These are phyloP conservation scores for Clitopilus hobsonii DNA, from an alignment of 768 basidiomycete species.

Conservation along the genomic window DNA sequence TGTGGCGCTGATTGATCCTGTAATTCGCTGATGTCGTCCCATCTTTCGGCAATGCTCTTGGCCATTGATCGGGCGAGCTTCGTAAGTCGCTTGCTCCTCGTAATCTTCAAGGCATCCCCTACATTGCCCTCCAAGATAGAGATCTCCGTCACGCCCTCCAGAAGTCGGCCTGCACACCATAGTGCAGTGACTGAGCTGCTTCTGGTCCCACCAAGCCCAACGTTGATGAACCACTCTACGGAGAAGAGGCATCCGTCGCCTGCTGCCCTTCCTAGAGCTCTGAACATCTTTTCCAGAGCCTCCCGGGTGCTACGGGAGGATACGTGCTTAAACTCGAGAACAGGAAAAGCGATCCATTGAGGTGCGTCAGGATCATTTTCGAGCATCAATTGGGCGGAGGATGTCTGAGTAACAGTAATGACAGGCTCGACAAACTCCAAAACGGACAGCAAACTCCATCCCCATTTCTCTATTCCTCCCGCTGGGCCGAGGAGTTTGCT, in stretches of 20 bases:
- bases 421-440: conserved; percentile 66
- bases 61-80: conserved; percentile 62
- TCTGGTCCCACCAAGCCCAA: conserved; percentile 41
- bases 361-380: conserved; percentile 40
- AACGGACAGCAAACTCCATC: conserved; percentile 80
- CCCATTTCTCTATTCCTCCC: conserved; percentile 90
- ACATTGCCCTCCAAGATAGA: conserved; percentile 30
- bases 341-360: conserved; percentile 48
- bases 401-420: conserved; percentile 39
- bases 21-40: conserved; percentile 43
- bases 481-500: conserved; percentile 70
- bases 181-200: conserved; percentile 61
- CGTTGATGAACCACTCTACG: conserved; percentile 76
- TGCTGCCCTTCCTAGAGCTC: conserved; percentile 61
- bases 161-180: conserved; percentile 76
- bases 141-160: conserved; percentile 65
- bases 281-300: conserved; percentile 68
- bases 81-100: conserved; percentile 47
- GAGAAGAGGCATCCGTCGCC: conserved; percentile 69
- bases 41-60: conserved; percentile 63
- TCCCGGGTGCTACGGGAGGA: conserved; percentile 44
- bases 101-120: conserved; percentile 19
- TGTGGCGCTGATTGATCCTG: conserved; percentile 9
- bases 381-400: conserved; percentile 51
- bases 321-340: conserved; percentile 51